Percentiles rank a stretch among this genome's conserved stretches.
phyloP scores from a whole-genome alignment of 129 eudicot genomes.

The Flaveria brownii region DNA sequence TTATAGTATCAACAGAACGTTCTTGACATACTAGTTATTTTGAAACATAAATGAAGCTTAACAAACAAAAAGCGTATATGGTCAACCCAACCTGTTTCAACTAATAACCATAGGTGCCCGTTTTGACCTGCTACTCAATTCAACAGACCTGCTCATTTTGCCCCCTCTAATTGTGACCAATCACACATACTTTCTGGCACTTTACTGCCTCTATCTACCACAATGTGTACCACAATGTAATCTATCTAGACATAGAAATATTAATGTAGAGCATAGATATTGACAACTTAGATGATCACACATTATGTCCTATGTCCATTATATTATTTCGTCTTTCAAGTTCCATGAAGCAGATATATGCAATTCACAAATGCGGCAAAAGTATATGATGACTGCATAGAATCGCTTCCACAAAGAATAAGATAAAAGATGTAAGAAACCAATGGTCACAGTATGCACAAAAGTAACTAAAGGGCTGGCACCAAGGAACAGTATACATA shows the following conservation, averaged over 20 bases:
- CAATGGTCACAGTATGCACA: neutral
- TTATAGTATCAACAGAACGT: no score
- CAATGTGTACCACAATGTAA: neutral
- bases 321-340: neutral
- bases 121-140: neutral
- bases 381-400: constrained; percentile 3
- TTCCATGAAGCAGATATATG: constrained; percentile 2
- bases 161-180: no score
- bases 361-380: neutral
- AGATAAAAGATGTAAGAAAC: neutral
- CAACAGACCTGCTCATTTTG: no score
- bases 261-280: neutral
- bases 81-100: neutral
- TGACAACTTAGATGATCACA: constrained; percentile 14
- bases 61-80: neutral
- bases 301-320: neutral
- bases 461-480: neutral
- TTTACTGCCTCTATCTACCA: no score
- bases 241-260: neutral
- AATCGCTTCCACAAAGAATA: constrained; percentile 8
- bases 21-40: no score
- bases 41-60: no score
- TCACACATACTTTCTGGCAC: neutral
- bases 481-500: constrained; percentile 2
- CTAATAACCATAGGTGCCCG: neutral